These are phyloP conservation scores for Leucosporidium creatinivorum DNA, from an alignment of 768 basidiomycete genomes.

Conservation along the genomic window DNA sequence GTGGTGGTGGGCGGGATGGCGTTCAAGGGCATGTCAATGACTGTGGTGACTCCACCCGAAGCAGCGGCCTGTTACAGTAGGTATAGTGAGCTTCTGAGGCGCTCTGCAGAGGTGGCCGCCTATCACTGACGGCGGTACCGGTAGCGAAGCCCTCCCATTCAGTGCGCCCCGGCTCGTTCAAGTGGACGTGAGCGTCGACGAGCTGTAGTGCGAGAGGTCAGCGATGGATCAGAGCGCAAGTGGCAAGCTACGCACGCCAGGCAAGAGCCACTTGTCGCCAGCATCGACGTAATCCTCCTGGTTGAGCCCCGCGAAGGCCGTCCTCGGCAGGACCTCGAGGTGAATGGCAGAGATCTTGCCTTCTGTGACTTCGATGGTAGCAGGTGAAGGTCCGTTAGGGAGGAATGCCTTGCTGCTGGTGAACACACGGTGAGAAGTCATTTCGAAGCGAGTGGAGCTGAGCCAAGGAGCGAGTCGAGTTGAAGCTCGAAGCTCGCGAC, in stretches of 20 bases:
- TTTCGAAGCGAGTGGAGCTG: not conserved
- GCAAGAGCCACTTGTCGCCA: conserved; percentile 57
- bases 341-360: conserved; percentile 58
- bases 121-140: conserved; percentile 24
- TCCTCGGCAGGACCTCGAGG: conserved; percentile 30
- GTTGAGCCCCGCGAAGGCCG: conserved; percentile 30
- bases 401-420: not conserved
- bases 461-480: not conserved
- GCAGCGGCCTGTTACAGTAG: conserved; percentile 55
- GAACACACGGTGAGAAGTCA: not conserved
- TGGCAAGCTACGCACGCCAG: conserved; percentile 46
- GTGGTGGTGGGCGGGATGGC: conserved; percentile 95
- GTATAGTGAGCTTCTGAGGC: too few species aligned
- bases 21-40: conserved; percentile 97
- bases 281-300: conserved; percentile 42
- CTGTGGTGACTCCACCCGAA: conserved; percentile 87
- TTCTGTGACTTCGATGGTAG: conserved; percentile 57
- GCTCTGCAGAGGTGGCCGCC: too few species aligned
- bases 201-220: conserved; percentile 13
- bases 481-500: not conserved
- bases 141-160: conserved; percentile 36
- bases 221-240: not conserved
- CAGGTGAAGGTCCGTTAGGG: conserved; percentile 42
- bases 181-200: conserved; percentile 37
- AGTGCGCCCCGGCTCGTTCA: conserved; percentile 36